These are phyloP conservation scores for Acrocalymma vagum DNA, from an alignment of 2,329 filamentous ascomycete genomes.

Conservation along the genomic window DNA sequence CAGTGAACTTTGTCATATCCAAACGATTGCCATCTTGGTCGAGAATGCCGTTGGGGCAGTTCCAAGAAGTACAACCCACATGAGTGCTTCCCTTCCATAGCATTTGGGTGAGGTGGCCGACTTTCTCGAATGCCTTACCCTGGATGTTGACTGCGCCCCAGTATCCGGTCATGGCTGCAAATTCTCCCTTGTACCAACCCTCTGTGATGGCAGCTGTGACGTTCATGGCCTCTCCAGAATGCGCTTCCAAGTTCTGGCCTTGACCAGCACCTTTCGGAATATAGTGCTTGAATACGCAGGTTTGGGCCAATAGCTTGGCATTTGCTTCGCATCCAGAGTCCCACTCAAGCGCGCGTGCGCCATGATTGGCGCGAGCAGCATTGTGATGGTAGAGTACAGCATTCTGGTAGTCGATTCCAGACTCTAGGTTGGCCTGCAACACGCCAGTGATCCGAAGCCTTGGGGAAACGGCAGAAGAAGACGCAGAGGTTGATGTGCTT, in stretches of 20 bases:
- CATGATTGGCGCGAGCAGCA: constrained; percentile 84
- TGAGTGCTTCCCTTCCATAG: constrained; percentile 48
- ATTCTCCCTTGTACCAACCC: constrained; percentile 89
- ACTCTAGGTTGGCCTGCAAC: constrained; percentile 32
- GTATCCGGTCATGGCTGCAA: constrained; percentile 62
- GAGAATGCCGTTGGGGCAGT: too few species aligned
- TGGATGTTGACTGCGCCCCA: constrained; percentile 64
- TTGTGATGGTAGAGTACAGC: constrained; percentile 78
- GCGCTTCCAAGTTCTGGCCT: constrained; percentile 91
- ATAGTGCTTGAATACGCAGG: constrained; percentile 76
- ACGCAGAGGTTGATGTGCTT: constrained; percentile 4
- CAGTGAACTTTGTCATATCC: constrained; percentile 61
- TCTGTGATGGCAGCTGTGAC: constrained; percentile 76
- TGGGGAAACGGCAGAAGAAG: constrained; percentile 6
- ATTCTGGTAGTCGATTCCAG: constrained; percentile 36
- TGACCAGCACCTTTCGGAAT: constrained; percentile 60
- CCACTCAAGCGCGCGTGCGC: constrained; percentile 72
- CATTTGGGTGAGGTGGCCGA: constrained; percentile 48
- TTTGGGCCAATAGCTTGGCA: constrained; percentile 74
- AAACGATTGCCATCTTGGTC: constrained; percentile 31
- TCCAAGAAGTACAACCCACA: constrained; percentile 45
- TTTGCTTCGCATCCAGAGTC: constrained; percentile 65
- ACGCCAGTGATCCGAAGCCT: constrained; percentile 27
- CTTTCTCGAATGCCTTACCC: constrained; percentile 57
- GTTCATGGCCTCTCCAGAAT: constrained; percentile 61